Evolutionary conservation across 2,329 filamentous ascomycete species (phyloP).

Genomic region (Chaetomium olivaceum): DNA sequence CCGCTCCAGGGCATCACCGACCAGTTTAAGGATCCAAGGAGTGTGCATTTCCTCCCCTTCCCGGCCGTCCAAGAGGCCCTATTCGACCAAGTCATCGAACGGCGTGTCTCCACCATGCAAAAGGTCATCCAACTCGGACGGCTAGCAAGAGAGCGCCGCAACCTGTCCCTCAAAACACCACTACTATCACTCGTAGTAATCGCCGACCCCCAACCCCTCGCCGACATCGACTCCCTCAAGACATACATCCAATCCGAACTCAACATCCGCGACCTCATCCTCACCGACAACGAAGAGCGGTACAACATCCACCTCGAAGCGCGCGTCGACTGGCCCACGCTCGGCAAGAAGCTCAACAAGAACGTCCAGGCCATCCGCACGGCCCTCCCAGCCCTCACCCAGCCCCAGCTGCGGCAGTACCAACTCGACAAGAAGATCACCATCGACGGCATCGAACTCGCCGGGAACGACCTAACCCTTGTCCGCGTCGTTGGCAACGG

Average conservation of each 20-base stretch:
- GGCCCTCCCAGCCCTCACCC: constrained; percentile 73
- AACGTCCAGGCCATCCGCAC: constrained; percentile 87
- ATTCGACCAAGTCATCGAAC: constrained; percentile 82
- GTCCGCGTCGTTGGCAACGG: constrained; percentile 42
- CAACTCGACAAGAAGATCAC: constrained; percentile 65
- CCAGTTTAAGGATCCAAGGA: constrained; percentile 64
- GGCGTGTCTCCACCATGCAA: constrained; percentile 87
- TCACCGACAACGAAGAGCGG: constrained; percentile 74
- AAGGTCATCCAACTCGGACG: constrained; percentile 88
- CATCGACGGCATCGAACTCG: constrained; percentile 85
- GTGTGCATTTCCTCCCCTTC: constrained; percentile 89
- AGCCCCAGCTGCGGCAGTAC: constrained; percentile 9
- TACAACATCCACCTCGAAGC: constrained; percentile 86
- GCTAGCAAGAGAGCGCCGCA: constrained; percentile 83
- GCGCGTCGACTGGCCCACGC: constrained; percentile 75
- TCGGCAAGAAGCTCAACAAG: constrained; percentile 97
- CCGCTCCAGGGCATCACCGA: constrained; percentile 73
- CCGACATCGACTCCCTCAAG: constrained; percentile 75
- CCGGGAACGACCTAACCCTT: constrained; percentile 79
- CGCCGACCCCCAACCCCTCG: constrained; percentile 75
- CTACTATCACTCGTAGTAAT: constrained; percentile 68
- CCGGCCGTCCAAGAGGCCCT: constrained; percentile 85
- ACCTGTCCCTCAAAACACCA: constrained; percentile 81
- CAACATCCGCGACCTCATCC: neutral
- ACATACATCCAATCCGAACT: constrained; percentile 4